These are phyloP conservation scores for Alternaria novae-zelandiae DNA, from an alignment of 2,329 filamentous ascomycete species.

Conservation along the genomic window DNA sequence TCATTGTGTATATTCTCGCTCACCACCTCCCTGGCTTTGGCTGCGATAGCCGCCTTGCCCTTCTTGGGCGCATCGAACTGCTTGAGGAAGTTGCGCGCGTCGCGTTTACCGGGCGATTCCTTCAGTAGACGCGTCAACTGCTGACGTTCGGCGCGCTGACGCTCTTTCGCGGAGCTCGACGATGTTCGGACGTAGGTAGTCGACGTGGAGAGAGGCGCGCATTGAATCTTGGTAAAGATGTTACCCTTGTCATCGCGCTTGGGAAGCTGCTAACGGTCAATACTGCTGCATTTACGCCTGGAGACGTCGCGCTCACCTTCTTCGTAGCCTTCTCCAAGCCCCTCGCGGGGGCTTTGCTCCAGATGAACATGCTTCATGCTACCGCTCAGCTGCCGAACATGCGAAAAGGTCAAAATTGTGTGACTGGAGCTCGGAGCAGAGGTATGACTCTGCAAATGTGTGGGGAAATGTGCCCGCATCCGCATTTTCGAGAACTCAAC, in stretches of 20 bases:
- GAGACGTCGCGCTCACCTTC: conserved; percentile 23
- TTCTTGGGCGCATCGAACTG: conserved; percentile 67
- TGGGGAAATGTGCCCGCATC: conserved; percentile 8
- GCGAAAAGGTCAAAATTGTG: conserved; percentile 2
- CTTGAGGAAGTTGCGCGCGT: conserved; percentile 89
- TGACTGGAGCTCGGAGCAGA: conserved; percentile 1
- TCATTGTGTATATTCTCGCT: conserved; percentile 38
- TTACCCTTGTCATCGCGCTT: conserved; percentile 29
- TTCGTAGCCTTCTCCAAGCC: conserved; percentile 37
- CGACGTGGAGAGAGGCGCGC: conserved; percentile 17
- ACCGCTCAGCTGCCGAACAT: conserved; percentile 22
- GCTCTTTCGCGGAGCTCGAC: conserved; percentile 42
- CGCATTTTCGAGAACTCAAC: neutral
- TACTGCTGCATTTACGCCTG: conserved; percentile 14
- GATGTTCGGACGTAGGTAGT: conserved; percentile 25
- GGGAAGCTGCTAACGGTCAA: conserved; percentile 24
- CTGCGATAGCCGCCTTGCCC: conserved; percentile 8
- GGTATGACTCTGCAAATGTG: conserved; percentile 12
- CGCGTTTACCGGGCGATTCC: conserved; percentile 88
- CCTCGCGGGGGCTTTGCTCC: conserved; percentile 42
- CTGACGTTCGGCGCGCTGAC: conserved; percentile 46
- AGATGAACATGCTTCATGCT: conserved; percentile 50
- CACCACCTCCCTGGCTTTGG: conserved; percentile 19
- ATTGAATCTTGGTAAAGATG: conserved; percentile 1
- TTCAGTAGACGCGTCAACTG: conserved; percentile 66